Base-by-base conservation (phyloP, 2,329 filamentous ascomycete genomes). In the Neonectria hederae region DNA sequence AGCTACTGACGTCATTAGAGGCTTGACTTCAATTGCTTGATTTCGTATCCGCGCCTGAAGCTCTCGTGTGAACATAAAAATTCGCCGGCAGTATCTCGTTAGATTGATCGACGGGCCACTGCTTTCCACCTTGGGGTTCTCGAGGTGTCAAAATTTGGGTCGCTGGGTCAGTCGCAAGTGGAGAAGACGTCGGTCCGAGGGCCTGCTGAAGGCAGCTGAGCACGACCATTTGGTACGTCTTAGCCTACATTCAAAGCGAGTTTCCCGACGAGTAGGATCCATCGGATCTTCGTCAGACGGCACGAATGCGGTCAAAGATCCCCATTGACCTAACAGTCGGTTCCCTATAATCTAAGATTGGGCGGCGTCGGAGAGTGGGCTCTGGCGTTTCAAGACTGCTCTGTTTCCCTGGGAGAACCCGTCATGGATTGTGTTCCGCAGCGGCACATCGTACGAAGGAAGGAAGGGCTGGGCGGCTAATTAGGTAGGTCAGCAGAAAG, bases 321-420 rank as follows among this genome's bases (percentile, higher is more conserved):
- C 57, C 35, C 45, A 48, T 55, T 30, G 28, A 48, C 35, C n/a
- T 7, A n/a, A 17, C 14, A 17, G 35, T 3, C 14, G 35, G 22
- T 32, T 21, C 38, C n/a, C 38, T 46, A 46, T 35, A 24, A 49
- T 46, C 62, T 62, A 67, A 72, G 49, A 72, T 72, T 72, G 49
- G 62, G 66, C 54, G 60, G 63, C 58, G 56, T 61, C 51, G 13
- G n/a, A 32, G 35, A 57, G 68, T 67, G 70, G 67, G 53, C 43
- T 67, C 42, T 45, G 21, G 43, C 55, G 62, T 72, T 73, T 69
- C 69, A 69, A 53, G 35, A 61, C 49, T n/a, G 48, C 42, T 51
- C 45, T 28, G n/a, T n/a, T 10, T 30, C 30, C 13, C 7, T 53
- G 54, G 54, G 54, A 54, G 14, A 22, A n/a, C 11, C 35, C 28